Base-by-base conservation (phyloP, 306 rosid genomes). In the Castanea crenata region DNA sequence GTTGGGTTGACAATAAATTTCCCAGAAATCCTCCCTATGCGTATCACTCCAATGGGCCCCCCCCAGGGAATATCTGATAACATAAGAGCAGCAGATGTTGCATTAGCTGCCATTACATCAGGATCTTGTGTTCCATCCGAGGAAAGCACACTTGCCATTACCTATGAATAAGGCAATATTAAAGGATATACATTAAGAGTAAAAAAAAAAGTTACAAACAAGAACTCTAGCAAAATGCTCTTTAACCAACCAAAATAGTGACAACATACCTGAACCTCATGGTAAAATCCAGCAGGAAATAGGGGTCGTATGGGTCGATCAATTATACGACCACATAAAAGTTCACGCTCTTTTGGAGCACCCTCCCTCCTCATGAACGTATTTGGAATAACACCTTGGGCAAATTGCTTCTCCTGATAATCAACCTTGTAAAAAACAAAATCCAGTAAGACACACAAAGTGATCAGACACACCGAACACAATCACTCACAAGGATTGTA, bases 51-150 rank as follows among this genome's bases (percentile, higher is more conserved):
- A 44, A 95, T 92, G 73, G 99, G 99, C 35, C 98, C 99, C 11
- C 89, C 94, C 99, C 99, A 95, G 18, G 99, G 99, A 83, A 95
- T 90, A 88, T 95, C 98, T 4, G 99, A 92, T 83, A 95, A 78
- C 98, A 93, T 95, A 79, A 95, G 98, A 20, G 99, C 99, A 79
- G 97, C 91, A 0, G 99, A 95, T 35, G 99, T 79, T 4, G 97
- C 93, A 85, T 95, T 95, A 57, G 98, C 94, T 46, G 97, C 98
- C 87, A 92, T 74, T 51, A 95, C 96, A 89, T 89, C 98, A 3
- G 99, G 98, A 77, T 92, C 98, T 86, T 91, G 98, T 49, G 84
- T 86, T 76, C 98, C 98, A 85, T 95, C 96, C 5, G 92, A 95
- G 68, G 97, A 95, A 76, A 91, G 97, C 69, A 95, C 96, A 85